Evolutionary conservation across 768 basidiomycete genomes (phyloP).

Genomic region (Porphyrellus cyaneotinctus): DNA sequence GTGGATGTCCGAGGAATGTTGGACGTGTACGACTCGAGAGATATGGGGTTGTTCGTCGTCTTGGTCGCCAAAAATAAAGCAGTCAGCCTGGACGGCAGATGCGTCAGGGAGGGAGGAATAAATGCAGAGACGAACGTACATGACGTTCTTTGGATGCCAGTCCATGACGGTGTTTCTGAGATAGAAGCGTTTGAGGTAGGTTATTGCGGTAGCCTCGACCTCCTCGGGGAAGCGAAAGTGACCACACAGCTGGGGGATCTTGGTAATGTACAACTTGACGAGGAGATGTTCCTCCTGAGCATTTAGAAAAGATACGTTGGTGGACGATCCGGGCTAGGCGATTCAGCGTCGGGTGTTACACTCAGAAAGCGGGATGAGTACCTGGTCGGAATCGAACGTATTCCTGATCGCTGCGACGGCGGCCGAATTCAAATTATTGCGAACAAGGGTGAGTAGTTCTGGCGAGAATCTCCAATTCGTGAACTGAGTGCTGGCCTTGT

Average conservation of each 20-base stretch:
- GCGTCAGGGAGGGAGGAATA: not conserved
- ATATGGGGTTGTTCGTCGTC: slow-evolving; percentile 92
- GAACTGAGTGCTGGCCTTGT: slow-evolving; percentile 77
- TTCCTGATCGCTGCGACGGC: slow-evolving; percentile 74
- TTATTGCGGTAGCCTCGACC: slow-evolving; percentile 88
- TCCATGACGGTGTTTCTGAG: slow-evolving; percentile 98
- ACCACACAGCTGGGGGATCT: slow-evolving; percentile 80
- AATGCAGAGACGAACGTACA: slow-evolving; percentile 50
- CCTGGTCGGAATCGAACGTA: slow-evolving; percentile 79
- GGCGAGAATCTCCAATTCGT: slow-evolving; percentile 87
- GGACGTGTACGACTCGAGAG: slow-evolving; percentile 77
- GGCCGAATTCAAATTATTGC: slow-evolving; percentile 65
- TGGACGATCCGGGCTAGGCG: slow-evolving; percentile 67
- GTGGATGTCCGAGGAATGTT: slow-evolving; percentile 79
- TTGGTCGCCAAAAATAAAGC: slow-evolving; percentile 94
- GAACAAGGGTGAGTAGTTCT: slow-evolving; percentile 54
- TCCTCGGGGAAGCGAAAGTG: slow-evolving; percentile 87
- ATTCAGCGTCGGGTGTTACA: not conserved
- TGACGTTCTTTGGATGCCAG: slow-evolving; percentile 98
- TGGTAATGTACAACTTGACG: slow-evolving; percentile 83
- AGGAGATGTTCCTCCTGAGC: slow-evolving; percentile 85
- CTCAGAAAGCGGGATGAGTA: slow-evolving; percentile 21
- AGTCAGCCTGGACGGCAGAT: slow-evolving; percentile 65
- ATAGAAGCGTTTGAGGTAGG: slow-evolving; percentile 95
- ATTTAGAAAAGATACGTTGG: slow-evolving; percentile 59